These are phyloP conservation scores for Aspergillus hiratsukae DNA, from an alignment of 2,329 filamentous ascomycete genomes.

Conservation along the genomic window DNA sequence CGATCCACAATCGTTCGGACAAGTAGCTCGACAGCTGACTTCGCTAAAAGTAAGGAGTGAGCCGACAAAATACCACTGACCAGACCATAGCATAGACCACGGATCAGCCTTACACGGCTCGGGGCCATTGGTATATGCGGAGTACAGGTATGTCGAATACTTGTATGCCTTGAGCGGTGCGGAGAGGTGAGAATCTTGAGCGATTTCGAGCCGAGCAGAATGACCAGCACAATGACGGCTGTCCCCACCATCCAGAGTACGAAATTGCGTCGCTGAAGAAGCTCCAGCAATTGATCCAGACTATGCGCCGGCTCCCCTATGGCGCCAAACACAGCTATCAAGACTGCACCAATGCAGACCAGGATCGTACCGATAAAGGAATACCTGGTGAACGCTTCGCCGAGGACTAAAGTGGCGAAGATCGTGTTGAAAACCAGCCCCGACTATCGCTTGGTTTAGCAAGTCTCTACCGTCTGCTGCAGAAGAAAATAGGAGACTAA, in stretches of 20 bases:
- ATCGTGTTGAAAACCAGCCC: constrained; percentile 98
- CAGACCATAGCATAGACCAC: constrained; percentile 82
- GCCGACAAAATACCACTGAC: constrained; percentile 92
- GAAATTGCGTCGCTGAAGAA: constrained; percentile 71
- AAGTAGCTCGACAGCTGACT: constrained; percentile 91
- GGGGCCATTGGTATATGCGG: constrained; percentile 40
- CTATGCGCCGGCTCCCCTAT: constrained; percentile 90
- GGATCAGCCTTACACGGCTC: constrained; percentile 66
- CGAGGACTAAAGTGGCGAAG: constrained; percentile 86
- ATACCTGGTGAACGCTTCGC: constrained; percentile 90
- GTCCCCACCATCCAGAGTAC: constrained; percentile 86
- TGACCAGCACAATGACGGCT: constrained; percentile 63
- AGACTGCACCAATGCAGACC: constrained; percentile 78
- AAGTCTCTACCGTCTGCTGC: constrained; percentile 1
- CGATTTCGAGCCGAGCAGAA: constrained; percentile 57
- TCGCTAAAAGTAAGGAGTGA: constrained; percentile 87
- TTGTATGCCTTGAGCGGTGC: constrained; percentile 28
- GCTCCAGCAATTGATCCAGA: constrained; percentile 70
- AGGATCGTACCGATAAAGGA: constrained; percentile 87
- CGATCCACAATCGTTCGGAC: constrained; percentile 80
- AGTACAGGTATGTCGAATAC: constrained; percentile 44
- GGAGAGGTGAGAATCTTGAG: constrained; percentile 36
- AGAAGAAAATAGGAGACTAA: constrained; percentile 28
- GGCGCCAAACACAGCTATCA: constrained; percentile 92
- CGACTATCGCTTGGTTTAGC: constrained; percentile 47